A percentile compares a stretch with the other conserved stretches of the same genome.
phyloP scores from a whole-genome alignment of 2,329 filamentous ascomycete species.

The Leptographium wingfieldii region DNA sequence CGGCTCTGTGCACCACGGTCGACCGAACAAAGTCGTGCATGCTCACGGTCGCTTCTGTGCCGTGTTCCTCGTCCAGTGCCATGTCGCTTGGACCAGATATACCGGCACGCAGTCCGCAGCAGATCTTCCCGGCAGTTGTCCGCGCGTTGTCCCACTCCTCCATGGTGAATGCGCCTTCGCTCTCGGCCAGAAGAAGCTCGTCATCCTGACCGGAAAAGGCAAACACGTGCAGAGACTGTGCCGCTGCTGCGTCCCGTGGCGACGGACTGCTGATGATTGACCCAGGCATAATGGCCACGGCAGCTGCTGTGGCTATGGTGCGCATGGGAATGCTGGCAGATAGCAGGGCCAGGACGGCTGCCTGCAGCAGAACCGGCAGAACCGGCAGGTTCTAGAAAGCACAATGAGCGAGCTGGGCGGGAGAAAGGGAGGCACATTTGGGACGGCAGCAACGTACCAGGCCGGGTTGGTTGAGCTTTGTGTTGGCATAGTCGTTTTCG shows the following conservation, averaged over 20 bases:
- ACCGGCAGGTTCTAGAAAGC: constrained; percentile 55
- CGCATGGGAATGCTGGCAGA: constrained; percentile 73
- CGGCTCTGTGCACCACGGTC: constrained; percentile 42
- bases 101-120: constrained; percentile 29
- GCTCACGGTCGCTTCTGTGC: constrained; percentile 25
- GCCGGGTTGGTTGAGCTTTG: constrained; percentile 46
- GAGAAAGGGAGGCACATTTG: neutral
- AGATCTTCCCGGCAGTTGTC: constrained; percentile 51
- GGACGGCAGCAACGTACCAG: constrained; percentile 30
- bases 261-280: constrained; percentile 48
- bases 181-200: constrained; percentile 66
- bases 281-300: constrained; percentile 52
- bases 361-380: constrained; percentile 72
- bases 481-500: constrained; percentile 50
- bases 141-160: constrained; percentile 63
- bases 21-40: constrained; percentile 51
- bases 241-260: constrained; percentile 45
- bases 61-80: constrained; percentile 34
- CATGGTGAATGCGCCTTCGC: constrained; percentile 65
- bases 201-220: constrained; percentile 64
- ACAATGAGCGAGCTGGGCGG: neutral
- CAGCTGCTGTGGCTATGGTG: constrained; percentile 53
- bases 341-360: constrained; percentile 63
- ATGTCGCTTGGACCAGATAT: constrained; percentile 22
- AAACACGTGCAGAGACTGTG: constrained; percentile 68